Evolutionary conservation across 805 yeast species (phyloP).

Genomic region (Metschnikowia colocasiae): DNA sequence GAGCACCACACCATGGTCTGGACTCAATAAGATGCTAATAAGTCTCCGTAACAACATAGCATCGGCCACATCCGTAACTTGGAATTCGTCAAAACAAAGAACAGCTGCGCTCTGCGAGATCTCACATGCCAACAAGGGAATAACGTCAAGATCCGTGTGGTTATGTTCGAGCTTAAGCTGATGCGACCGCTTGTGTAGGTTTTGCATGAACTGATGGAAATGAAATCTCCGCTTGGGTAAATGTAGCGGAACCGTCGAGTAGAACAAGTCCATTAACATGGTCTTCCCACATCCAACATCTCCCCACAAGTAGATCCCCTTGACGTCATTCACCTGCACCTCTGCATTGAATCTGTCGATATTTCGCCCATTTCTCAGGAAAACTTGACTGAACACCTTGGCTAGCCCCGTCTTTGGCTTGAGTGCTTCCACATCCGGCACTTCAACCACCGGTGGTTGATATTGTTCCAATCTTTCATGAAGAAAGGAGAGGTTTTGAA

Average conservation of each 20-base stretch:
- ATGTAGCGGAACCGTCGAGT: slow-evolving; percentile 73
- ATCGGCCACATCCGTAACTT: slow-evolving; percentile 97
- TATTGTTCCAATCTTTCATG: slow-evolving; percentile 55
- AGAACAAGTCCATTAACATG: slow-evolving; percentile 95
- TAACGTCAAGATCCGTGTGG: slow-evolving; percentile 64
- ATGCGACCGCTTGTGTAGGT: slow-evolving; percentile 82
- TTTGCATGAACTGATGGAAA: slow-evolving; percentile 97
- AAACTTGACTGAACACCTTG: slow-evolving; percentile 26
- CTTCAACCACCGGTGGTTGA: slow-evolving; percentile 55
- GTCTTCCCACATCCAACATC: slow-evolving; percentile 99
- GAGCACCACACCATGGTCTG: slow-evolving; percentile 76
- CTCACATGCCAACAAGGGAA: slow-evolving; percentile 80
- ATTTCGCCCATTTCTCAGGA: not conserved
- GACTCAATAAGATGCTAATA: slow-evolving; percentile 59
- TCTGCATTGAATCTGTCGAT: slow-evolving; percentile 7
- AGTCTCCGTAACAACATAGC: slow-evolving; percentile 91
- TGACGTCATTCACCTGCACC: slow-evolving; percentile 40
- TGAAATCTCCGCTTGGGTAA: slow-evolving; percentile 79
- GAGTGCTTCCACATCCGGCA: slow-evolving; percentile 51
- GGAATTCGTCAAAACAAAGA: slow-evolving; percentile 94
- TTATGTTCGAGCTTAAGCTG: slow-evolving; percentile 59
- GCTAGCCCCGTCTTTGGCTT: slow-evolving; percentile 47
- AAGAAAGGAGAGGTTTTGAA: slow-evolving; percentile 56
- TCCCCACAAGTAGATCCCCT: slow-evolving; percentile 90
- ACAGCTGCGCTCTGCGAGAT: slow-evolving; percentile 73